Evolutionary conservation across 2,329 filamentous ascomycete species (phyloP).

Genomic region (Chalaropsis thielavioides): DNA sequence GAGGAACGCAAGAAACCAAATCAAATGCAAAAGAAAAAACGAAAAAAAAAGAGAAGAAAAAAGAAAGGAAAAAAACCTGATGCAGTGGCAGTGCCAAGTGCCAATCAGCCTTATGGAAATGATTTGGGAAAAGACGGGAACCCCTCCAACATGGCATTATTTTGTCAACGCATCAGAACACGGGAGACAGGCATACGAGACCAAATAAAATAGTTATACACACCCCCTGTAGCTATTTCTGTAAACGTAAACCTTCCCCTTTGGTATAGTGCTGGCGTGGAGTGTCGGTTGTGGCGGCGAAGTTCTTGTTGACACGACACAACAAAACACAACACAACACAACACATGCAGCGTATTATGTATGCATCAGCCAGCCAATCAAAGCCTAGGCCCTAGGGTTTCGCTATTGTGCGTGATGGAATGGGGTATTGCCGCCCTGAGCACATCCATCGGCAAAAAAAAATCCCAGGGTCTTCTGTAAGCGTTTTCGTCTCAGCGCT

Average conservation of each 20-base stretch:
- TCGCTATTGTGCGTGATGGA: too few relatives aligned
- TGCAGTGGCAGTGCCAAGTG: not conserved
- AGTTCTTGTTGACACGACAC: not conserved
- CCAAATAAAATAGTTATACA: not conserved
- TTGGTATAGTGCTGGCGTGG: not conserved
- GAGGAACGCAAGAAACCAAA: not conserved
- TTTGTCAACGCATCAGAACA: not conserved
- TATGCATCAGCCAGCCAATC: not conserved
- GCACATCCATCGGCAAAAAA: too few relatives aligned
- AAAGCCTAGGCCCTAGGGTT: not conserved
- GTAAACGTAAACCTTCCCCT: not conserved
- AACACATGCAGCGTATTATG: too few relatives aligned
- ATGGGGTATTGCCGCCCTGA: too few relatives aligned
- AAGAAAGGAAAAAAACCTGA: not conserved
- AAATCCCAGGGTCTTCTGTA: not conserved
- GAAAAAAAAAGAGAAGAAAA: not conserved
- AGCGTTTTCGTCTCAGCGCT: not conserved
- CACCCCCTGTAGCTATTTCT: not conserved
- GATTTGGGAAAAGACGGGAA: not conserved
- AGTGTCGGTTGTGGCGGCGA: not conserved
- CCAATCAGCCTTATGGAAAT: not conserved
- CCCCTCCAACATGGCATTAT: not conserved
- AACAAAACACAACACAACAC: not conserved
- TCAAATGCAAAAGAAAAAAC: not conserved
- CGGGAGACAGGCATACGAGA: not conserved